Evolutionary conservation across 257 asterid genomes (phyloP), one percentile per base, ranked within the genome.

Genomic region (Solanum clarkiae): DNA sequence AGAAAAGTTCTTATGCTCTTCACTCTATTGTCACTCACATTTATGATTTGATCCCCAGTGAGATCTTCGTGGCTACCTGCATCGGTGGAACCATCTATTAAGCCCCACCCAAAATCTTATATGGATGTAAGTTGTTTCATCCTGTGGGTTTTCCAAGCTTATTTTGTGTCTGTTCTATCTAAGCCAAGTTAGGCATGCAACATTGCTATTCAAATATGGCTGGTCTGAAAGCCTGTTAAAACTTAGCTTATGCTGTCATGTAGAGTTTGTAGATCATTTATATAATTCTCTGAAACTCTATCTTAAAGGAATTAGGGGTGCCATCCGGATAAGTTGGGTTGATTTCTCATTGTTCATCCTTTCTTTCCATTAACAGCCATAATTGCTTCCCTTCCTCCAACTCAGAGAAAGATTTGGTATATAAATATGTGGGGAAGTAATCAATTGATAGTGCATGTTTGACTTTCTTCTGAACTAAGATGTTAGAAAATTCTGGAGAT

Each of bases 91-190:
- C 93, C 96, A 53, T 87, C 99, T 84, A 92, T 55, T 84, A 91
- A 93, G 80, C 94, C 95, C 88, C 97, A 94, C 77, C 93, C 98
- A 20, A 89, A 90, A 88, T 92, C 99, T 7, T 96, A 96, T 85
- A 92, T 88, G 95, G 99, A 96, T 90, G 99, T 96, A 92, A 74
- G 47, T 84, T 16, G 26, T 36, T 68, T 56, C 86, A 69, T 69
- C 79, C 22, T 69, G 26, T 69, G 51, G 51, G 79, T 69, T 36
- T n/a, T n/a, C n/a, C n/a, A n/a, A n/a, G 51, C 9, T 26, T 69
- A 42, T 1, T 16, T 69, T 69, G 24, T 40, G 16, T 36, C 49
- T 69, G 15, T 24, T 40, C 51, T 69, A 40, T 69, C 26, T 40
- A 36, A 0, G 26, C 24, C 79, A 69, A 69, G 45, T 14, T 68